phyloP scores from a whole-genome alignment of 768 basidiomycete species.

The Leccinum longicurvipes region DNA sequence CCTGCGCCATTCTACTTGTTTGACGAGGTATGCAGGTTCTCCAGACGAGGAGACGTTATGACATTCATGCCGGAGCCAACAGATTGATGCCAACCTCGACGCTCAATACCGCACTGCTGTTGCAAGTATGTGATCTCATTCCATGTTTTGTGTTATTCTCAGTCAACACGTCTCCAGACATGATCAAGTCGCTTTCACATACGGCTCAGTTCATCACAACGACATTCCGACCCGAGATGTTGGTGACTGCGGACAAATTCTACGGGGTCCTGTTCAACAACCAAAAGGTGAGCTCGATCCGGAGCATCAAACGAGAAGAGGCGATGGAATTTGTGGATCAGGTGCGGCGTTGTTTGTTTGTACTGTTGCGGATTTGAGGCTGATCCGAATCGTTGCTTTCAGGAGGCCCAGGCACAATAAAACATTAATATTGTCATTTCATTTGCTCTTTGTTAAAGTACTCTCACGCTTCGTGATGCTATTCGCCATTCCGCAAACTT shows the following conservation, averaged over 20 bases:
- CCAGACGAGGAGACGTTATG: not conserved
- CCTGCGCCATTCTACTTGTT: conserved; percentile 99
- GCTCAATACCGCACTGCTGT: conserved; percentile 98
- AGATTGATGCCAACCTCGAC: conserved; percentile 97
- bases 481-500: not conserved
- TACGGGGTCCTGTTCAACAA: conserved; percentile 97
- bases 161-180: conserved; percentile 32
- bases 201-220: conserved; percentile 97
- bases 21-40: conserved; percentile 64
- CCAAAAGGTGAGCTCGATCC: conserved; percentile 90
- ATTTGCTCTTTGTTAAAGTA: no score
- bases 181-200: conserved; percentile 89
- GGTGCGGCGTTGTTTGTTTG: conserved; percentile 36
- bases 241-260: conserved; percentile 93
- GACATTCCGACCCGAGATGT: conserved; percentile 97
- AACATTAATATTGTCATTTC: not conserved
- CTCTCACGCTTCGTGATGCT: not conserved
- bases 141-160: conserved; percentile 35
- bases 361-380: not conserved
- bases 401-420: conserved; percentile 51
- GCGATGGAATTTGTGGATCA: conserved; percentile 95
- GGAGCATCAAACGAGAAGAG: conserved; percentile 83
- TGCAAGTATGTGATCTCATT: conserved; percentile 56
- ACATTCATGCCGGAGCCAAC: not conserved
- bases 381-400: not conserved